phyloP scores from a whole-genome alignment of 495 filamentous ascomycete species.

The Neurospora tetrasperma region DNA sequence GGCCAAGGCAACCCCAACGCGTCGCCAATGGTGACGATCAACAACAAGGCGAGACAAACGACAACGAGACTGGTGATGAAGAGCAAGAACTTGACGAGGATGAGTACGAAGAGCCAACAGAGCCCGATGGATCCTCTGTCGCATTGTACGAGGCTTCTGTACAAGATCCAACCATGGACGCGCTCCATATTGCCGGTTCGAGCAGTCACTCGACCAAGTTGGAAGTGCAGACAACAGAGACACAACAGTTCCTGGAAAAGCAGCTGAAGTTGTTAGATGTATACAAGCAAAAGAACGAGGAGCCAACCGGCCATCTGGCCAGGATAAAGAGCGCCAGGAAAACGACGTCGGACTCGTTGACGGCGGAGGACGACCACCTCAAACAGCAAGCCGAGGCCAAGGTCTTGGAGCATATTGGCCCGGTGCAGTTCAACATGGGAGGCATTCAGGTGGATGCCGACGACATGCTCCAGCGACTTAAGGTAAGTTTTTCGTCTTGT shows the following conservation, averaged over 20 bases:
- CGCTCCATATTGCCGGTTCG: conserved; percentile 41
- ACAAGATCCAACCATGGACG: conserved; percentile 55
- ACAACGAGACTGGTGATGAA: conserved; percentile 6
- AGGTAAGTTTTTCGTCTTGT: conserved; percentile 41
- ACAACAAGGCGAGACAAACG: background rate
- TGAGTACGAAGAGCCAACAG: conserved; percentile 11
- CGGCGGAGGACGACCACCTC: conserved; percentile 9
- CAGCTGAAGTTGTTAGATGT: conserved; percentile 67
- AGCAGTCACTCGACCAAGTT: conserved; percentile 40
- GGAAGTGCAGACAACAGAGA: conserved; percentile 65
- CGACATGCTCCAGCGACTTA: conserved; percentile 82
- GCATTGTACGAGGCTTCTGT: conserved; percentile 71
- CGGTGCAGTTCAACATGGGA: conserved; percentile 94
- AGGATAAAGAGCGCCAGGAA: conserved; percentile 26
- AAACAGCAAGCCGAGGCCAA: conserved; percentile 38
- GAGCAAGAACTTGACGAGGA: conserved; percentile 17
- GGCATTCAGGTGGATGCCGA: conserved; percentile 96
- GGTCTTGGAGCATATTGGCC: conserved; percentile 84
- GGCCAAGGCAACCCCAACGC: conserved; percentile 15
- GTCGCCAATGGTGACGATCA: conserved; percentile 1
- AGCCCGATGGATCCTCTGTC: conserved; percentile 47
- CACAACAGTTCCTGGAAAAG: conserved; percentile 64
- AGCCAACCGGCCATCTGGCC: conserved; percentile 40
- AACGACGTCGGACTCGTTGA: background rate
- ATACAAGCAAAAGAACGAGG: conserved; percentile 53